A percentile compares a stretch with the other conserved stretches of the same genome.
Evolutionary conservation across 2,329 filamentous ascomycete genomes (phyloP).

Genomic region (Penicillium janthinellum): DNA sequence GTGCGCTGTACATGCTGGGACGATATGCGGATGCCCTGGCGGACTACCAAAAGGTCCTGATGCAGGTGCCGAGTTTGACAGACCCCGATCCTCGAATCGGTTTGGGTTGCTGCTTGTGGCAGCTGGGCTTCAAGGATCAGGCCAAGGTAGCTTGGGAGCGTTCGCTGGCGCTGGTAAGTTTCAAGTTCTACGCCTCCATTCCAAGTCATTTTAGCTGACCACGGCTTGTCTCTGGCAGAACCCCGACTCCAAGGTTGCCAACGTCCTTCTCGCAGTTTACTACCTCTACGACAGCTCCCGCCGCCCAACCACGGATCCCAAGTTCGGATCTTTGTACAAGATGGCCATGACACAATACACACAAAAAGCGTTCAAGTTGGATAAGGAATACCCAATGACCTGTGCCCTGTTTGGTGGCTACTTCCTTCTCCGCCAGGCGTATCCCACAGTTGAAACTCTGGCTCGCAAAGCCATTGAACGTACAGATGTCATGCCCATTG

Average conservation of each 20-base stretch:
- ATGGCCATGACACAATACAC: slow-evolving; percentile 94
- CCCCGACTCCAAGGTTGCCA: slow-evolving; percentile 83
- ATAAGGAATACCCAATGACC: slow-evolving; percentile 86
- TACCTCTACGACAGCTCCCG: slow-evolving; percentile 85
- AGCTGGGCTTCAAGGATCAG: slow-evolving; percentile 90
- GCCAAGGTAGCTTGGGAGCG: slow-evolving; percentile 90
- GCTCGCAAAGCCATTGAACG: slow-evolving; percentile 92
- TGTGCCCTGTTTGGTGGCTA: slow-evolving; percentile 89
- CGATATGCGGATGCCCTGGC: slow-evolving; percentile 82
- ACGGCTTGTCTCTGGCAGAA: slow-evolving; percentile 45
- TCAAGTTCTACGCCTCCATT: not conserved
- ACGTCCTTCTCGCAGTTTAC: slow-evolving; percentile 86
- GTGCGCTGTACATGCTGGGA: slow-evolving; percentile 81
- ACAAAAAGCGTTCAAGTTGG: slow-evolving; percentile 88
- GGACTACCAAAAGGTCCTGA: slow-evolving; percentile 82
- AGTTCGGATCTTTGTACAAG: slow-evolving; percentile 83
- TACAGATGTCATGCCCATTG: slow-evolving; percentile 94
- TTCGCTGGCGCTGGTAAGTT: slow-evolving; percentile 70
- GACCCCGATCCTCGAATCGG: slow-evolving; percentile 96
- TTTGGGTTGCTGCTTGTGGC: slow-evolving; percentile 96
- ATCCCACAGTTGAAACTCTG: slow-evolving; percentile 79
- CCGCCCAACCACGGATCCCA: slow-evolving; percentile 77
- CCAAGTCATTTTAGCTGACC: not conserved
- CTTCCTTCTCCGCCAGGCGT: slow-evolving; percentile 80
- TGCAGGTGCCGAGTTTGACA: slow-evolving; percentile 80